A percentile compares a stretch with the other conserved stretches of the same genome.
These are phyloP conservation scores for Diaporthe capsici DNA, from an alignment of 2,329 filamentous ascomycete genomes.

Conservation along the genomic window DNA sequence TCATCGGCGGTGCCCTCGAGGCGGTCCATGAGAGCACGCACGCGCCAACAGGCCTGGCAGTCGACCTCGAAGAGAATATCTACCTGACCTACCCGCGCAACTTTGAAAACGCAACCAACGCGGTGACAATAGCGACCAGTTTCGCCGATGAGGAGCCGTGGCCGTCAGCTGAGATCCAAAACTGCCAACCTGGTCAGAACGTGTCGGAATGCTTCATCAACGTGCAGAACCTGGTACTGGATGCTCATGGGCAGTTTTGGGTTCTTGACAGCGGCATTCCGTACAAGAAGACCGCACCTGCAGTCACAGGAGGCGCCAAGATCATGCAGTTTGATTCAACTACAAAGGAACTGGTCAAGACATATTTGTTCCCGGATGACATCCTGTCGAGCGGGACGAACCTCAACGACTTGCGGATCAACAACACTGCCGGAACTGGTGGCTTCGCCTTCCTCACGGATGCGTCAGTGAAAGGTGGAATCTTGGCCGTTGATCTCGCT, in stretches of 20 bases:
- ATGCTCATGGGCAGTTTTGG: slow-evolving; percentile 55
- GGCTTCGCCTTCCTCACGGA: slow-evolving; percentile 59
- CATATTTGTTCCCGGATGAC: slow-evolving; percentile 54
- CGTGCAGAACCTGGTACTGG: slow-evolving; percentile 59
- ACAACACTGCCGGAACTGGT: slow-evolving; percentile 55
- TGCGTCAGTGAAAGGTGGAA: slow-evolving; percentile 52
- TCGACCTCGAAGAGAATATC: slow-evolving; percentile 53
- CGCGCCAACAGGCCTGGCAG: slow-evolving; percentile 55
- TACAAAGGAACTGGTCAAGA: slow-evolving; percentile 49
- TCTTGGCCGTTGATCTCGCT: slow-evolving; percentile 56
- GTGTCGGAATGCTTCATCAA: slow-evolving; percentile 59
- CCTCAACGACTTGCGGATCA: slow-evolving; percentile 58
- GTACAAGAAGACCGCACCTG: slow-evolving; percentile 46
- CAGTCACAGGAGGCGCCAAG: slow-evolving; percentile 54
- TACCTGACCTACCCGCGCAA: slow-evolving; percentile 60
- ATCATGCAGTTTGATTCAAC: slow-evolving; percentile 57
- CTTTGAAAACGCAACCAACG: slow-evolving; percentile 52
- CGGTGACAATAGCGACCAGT: slow-evolving; percentile 54
- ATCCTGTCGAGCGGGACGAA: slow-evolving; percentile 54
- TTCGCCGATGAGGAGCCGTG: slow-evolving; percentile 56
- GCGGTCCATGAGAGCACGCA: slow-evolving; percentile 54
- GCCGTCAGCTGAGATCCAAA: slow-evolving; percentile 56
- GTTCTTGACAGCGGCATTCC: slow-evolving; percentile 57
- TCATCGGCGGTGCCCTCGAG: slow-evolving; percentile 53
- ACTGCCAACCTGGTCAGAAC: slow-evolving; percentile 54